These are phyloP conservation scores for Byssochlamys sp. DNA, from an alignment of 2,329 filamentous ascomycete genomes.

Conservation along the genomic window DNA sequence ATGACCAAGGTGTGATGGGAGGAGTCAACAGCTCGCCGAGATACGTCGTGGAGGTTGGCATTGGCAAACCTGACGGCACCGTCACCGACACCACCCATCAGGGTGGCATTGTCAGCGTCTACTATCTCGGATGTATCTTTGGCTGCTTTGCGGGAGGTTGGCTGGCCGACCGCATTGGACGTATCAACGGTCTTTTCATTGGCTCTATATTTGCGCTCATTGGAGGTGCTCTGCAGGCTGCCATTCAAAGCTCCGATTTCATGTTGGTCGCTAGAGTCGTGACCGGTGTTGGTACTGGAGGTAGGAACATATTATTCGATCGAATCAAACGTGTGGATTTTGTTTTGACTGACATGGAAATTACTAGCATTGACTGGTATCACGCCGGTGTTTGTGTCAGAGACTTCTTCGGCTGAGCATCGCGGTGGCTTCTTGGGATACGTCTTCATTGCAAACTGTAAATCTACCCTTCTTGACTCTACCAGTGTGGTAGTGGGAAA, in stretches of 20 bases:
- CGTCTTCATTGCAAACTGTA: constrained; percentile 45
- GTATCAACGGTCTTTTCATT: constrained; percentile 42
- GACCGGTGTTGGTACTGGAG: constrained; percentile 45
- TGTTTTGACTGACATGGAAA: constrained; percentile 6
- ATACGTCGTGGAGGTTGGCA: constrained; percentile 34
- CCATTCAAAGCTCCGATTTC: constrained; percentile 37
- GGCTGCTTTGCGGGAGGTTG: constrained; percentile 43
- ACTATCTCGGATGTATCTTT: constrained; percentile 44
- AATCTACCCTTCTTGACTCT: constrained; percentile 1
- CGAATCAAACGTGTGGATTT: neutral
- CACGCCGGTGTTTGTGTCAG: constrained; percentile 41
- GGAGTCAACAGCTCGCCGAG: constrained; percentile 36
- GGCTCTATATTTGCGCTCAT: constrained; percentile 41
- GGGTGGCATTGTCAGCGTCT: constrained; percentile 45
- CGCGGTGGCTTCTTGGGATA: constrained; percentile 39
- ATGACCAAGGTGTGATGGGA: constrained; percentile 48
- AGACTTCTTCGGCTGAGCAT: constrained; percentile 39
- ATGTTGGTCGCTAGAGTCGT: constrained; percentile 43
- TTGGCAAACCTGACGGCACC: constrained; percentile 37
- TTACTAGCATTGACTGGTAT: constrained; percentile 37
- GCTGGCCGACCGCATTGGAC: constrained; percentile 46
- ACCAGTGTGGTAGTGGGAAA: too few species aligned
- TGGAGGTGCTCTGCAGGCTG: constrained; percentile 42
- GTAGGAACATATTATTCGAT: constrained; percentile 14
- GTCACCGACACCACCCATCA: constrained; percentile 42